phyloP scores from a whole-genome alignment of 345 rosid species.

The Euphorbia pulcherrima region DNA sequence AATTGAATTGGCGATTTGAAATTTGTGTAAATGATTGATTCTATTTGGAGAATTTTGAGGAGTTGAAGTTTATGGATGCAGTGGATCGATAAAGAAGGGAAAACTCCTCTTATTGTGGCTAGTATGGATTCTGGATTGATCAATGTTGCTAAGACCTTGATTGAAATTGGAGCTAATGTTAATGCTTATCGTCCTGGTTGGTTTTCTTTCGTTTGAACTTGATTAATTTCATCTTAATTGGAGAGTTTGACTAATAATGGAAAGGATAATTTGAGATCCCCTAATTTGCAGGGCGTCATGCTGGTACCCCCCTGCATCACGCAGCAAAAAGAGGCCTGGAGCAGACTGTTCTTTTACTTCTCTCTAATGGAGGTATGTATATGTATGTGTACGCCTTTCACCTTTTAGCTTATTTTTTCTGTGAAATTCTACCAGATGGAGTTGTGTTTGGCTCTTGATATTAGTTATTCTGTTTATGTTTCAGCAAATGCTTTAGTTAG shows the following conservation, averaged over 20 bases:
- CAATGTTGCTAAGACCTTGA: constrained; percentile 27
- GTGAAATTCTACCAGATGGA: background rate
- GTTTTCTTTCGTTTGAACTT: background rate
- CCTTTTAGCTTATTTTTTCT: background rate
- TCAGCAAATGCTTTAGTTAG: constrained; percentile 75
- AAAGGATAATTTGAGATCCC: too few species aligned
- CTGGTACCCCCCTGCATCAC: constrained; percentile 91
- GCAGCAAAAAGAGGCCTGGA: constrained; percentile 90
- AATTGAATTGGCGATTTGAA: too few species aligned
- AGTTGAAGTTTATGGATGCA: too few species aligned
- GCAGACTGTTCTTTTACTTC: constrained; percentile 68
- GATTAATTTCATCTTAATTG: background rate
- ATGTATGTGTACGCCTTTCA: too few species aligned
- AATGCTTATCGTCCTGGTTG: constrained; percentile 90
- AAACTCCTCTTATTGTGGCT: constrained; percentile 45
- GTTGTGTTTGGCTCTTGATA: background rate
- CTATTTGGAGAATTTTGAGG: too few species aligned
- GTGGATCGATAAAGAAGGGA: constrained; percentile 46
- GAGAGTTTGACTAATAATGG: too few species aligned
- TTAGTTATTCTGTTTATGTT: constrained; percentile 11
- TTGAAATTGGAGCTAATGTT: constrained; percentile 49
- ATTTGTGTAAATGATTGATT: too few species aligned
- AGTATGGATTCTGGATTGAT: constrained; percentile 27
- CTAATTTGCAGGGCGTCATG: constrained; percentile 61
- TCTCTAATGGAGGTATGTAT: constrained; percentile 53